Base-by-base conservation (phyloP, 2,329 filamentous ascomycete genomes). In the Gnomoniopsis sp. region DNA sequence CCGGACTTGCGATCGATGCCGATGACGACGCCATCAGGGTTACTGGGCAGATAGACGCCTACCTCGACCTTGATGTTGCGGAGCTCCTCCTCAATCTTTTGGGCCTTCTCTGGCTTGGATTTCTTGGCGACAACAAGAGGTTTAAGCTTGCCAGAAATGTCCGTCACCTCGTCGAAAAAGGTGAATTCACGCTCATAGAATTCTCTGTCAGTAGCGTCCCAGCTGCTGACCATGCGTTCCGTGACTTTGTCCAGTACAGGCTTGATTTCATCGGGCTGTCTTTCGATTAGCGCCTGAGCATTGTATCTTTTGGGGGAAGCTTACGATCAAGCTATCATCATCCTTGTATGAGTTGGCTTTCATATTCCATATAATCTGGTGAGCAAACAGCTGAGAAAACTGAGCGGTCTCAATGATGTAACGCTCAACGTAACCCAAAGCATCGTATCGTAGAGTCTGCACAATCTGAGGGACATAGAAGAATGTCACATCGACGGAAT, bases 281-380 rank as follows among this genome's bases (percentile, higher is more conserved):
- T 23, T 58, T 65, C 57, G 57, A 71, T 49, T 69, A 67, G 33
- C n/a, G 50, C 14, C 58, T 58, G 36, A 46, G 23, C 12, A 33
- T 2, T 19, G 17, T n/a, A 4, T 21, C 21, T 26, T 19, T 33
- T 34, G 12, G 33, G 30, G 21, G 19, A 3, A 26, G 38, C 43
- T 63, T 78, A 90, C 88, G 63, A 96, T 84, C 67, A 89, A 86
- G 15, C 89, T 93, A 65, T 97, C 91, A 67, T 99, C 93, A 65
- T 99, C 96, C 72, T 97, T 99, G 81, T 90, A 99, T 1, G 93
- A 90, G 72, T 99, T 99, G 34, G 95, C 95, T 72, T 98, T 99
- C 89, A 99, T 99, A 72, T 99, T 99, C 95, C 96, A 99, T 70
- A 99, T 99, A 65, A 99, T 98, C 69, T 99, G 95, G 72, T 99